phyloP scores from a whole-genome alignment of 2,329 filamentous ascomycete species.

The Penicillium vulpinum region DNA sequence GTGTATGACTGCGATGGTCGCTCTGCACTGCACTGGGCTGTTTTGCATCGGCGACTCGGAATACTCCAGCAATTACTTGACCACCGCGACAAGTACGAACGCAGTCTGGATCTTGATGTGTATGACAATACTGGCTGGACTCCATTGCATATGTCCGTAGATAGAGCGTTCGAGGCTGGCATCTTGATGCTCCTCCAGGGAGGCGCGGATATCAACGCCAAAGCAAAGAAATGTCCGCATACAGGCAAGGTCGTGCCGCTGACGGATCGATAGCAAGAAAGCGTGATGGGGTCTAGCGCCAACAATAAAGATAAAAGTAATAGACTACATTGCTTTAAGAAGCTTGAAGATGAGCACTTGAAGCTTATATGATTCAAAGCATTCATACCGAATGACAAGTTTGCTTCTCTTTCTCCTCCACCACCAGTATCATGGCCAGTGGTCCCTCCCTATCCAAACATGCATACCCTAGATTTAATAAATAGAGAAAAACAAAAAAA shows the following conservation, averaged over 20 bases:
- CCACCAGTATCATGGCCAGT: too few relatives aligned
- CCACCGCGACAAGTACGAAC: not conserved
- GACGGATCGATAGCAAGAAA: not conserved
- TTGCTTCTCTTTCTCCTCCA: too few relatives aligned
- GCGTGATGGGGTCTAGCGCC: not conserved
- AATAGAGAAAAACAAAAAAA: too few relatives aligned
- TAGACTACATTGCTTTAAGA: not conserved
- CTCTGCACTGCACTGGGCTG: not conserved
- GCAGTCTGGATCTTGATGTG: not conserved
- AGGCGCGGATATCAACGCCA: not conserved
- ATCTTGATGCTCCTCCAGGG: not conserved
- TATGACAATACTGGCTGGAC: not conserved
- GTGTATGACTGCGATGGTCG: not conserved
- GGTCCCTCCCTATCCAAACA: too few relatives aligned
- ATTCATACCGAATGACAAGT: not conserved
- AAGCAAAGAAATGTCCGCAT: not conserved
- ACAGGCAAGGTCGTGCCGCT: not conserved
- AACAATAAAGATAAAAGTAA: not conserved
- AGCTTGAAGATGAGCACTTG: not conserved
- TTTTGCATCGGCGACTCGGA: not conserved
- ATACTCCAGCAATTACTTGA: not conserved
- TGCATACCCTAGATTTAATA: too few relatives aligned
- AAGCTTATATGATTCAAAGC: not conserved
- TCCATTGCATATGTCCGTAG: not conserved
- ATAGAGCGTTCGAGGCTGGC: not conserved